phyloP scores from a whole-genome alignment of 495 filamentous ascomycete species.

The Friedmanniomyces simplex region DNA sequence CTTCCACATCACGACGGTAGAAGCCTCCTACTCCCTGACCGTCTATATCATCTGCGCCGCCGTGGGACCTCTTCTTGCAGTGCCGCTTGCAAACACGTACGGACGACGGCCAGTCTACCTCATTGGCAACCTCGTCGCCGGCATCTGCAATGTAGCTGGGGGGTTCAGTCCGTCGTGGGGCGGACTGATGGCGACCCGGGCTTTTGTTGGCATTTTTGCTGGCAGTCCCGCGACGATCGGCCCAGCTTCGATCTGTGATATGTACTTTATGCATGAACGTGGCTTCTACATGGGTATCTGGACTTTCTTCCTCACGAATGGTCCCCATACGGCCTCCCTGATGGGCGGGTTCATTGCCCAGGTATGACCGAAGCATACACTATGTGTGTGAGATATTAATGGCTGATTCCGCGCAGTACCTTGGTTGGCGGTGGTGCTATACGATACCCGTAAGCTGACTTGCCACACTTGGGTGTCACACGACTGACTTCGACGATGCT shows the following conservation, averaged over 20 bases:
- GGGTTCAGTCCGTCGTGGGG: neutral
- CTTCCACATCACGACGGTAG: conserved; percentile 22
- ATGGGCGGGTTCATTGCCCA: conserved; percentile 12
- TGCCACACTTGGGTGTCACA: no score
- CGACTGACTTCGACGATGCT: neutral
- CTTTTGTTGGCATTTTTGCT: conserved; percentile 3
- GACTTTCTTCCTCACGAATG: conserved; percentile 29
- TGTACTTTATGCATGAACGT: conserved; percentile 6
- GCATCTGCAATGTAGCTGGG: conserved; percentile 19
- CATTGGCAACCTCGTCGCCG: conserved; percentile 25
- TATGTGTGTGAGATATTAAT: neutral
- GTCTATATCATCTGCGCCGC: conserved; percentile 21
- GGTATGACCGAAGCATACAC: neutral
- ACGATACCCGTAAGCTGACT: neutral
- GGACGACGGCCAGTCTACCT: conserved; percentile 33
- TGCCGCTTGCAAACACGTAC: conserved; percentile 28
- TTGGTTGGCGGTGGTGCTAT: conserved; percentile 18
- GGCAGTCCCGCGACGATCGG: conserved; percentile 10
- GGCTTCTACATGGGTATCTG: conserved; percentile 30
- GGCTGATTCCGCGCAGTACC: neutral
- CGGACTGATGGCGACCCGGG: neutral
- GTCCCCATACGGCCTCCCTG: conserved; percentile 11
- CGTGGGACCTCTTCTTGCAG: conserved; percentile 29
- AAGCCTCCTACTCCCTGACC: conserved; percentile 23
- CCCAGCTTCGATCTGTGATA: conserved; percentile 15